Evolutionary conservation across 2,329 filamentous ascomycete species (phyloP), one percentile per base, ranked within the genome.

Genomic region (Ilyonectria destructans): DNA sequence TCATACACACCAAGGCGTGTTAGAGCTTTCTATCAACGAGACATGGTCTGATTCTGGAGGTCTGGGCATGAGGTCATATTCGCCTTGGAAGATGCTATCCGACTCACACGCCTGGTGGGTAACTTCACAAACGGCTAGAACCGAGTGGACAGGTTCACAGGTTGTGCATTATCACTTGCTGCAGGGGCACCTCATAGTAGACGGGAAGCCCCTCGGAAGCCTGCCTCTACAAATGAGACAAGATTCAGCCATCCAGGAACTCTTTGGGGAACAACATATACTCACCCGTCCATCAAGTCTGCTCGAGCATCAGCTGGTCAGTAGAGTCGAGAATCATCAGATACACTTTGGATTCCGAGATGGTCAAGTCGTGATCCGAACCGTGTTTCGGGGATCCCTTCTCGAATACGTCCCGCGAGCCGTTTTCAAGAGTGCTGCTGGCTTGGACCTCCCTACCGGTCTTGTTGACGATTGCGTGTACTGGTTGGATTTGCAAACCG

Each of bases 391-490:
- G 5, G 46, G 33, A 0, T 55, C 17, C 0, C 21, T 82, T 0
- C 72, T 82, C 0, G 79, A 84, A 55, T 74, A 80, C 6, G 71
- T 86, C 4, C 81, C 81, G 0, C 68, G 75, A 1, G 26, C 73
- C 0, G 23, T 78, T 0, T 84, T 86, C 33, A 69, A 52, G 1
- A 64, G 70, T 0, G 7, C 21, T 0, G 17, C 54, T 1, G 68
- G 21, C 3, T 83, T 79, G 40, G 89, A 90, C 69, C 77, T 92
- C 0, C 91, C 90, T 0, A 70, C 70, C 0, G 74, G 81, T 0
- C 79, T 93, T 0, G 68, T 90, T 0, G 76, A 86, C 0, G 78
- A 84, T 7, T 91, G 87, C 57, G 80, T 87, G 0, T 90, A 93
- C 68, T 92, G 90, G 89, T 79, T 92, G 4, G 81, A 92, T 48